Evolutionary conservation across 2,329 filamentous ascomycete genomes (phyloP).

Genomic region (Alternaria ethzedia): DNA sequence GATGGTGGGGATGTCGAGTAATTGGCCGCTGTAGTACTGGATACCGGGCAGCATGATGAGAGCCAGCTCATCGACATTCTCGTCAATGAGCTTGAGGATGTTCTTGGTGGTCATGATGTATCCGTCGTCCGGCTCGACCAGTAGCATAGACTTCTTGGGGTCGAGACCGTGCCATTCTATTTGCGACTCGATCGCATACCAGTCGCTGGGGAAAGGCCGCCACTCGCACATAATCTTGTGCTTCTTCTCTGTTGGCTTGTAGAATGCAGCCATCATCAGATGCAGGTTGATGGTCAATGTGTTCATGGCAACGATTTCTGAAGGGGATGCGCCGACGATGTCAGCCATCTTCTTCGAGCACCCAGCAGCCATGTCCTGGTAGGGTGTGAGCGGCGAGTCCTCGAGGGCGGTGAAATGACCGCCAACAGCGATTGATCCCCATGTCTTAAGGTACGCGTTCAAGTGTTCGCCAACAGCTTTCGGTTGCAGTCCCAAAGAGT

Average conservation of each 20-base stretch:
- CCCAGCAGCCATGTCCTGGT: conserved; percentile 78
- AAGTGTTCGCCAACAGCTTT: conserved; percentile 70
- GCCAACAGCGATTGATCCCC: conserved; percentile 81
- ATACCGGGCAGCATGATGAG: conserved; percentile 82
- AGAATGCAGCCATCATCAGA: conserved; percentile 84
- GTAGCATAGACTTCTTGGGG: conserved; percentile 69
- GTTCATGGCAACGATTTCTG: conserved; percentile 87
- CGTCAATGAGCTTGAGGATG: conserved; percentile 74
- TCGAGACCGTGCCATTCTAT: conserved; percentile 74
- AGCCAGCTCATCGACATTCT: conserved; percentile 73
- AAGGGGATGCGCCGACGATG: conserved; percentile 73
- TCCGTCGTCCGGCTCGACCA: conserved; percentile 70
- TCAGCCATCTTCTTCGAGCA: conserved; percentile 72
- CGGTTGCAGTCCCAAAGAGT: conserved; percentile 86
- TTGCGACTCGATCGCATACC: conserved; percentile 84
- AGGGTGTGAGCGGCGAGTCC: conserved; percentile 73
- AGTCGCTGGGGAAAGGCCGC: conserved; percentile 87
- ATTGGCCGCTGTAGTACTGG: conserved; percentile 89
- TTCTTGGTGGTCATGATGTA: conserved; percentile 69
- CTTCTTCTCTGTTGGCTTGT: conserved; percentile 67
- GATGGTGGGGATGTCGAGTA: conserved; percentile 81
- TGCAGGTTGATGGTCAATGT: conserved; percentile 83
- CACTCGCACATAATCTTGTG: conserved; percentile 86
- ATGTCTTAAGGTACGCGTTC: conserved; percentile 76
- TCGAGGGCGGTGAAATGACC: conserved; percentile 77